Evolutionary conservation across 2,329 filamentous ascomycete species (phyloP).

Genomic region (Ustilaginoidea virens): DNA sequence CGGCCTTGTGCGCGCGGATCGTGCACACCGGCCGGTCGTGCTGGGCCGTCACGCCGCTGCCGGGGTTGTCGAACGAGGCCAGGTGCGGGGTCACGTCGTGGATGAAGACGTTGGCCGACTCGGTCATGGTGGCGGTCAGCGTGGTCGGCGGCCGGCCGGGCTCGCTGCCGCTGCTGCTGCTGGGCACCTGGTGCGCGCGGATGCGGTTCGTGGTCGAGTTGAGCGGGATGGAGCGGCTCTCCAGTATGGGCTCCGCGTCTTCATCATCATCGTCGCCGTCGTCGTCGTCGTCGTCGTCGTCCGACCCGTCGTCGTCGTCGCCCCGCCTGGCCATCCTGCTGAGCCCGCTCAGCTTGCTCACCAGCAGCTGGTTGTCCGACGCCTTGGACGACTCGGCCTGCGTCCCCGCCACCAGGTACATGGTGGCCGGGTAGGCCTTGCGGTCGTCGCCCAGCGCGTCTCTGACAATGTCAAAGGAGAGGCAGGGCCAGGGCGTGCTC

Average conservation of each 20-base stretch:
- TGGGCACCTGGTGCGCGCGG: slow-evolving; percentile 66
- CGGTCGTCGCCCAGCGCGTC: slow-evolving; percentile 79
- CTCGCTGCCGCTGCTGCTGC: slow-evolving; percentile 54
- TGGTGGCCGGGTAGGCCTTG: slow-evolving; percentile 84
- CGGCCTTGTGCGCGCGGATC: slow-evolving; percentile 77
- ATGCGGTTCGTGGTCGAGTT: slow-evolving; percentile 87
- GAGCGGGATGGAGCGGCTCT: slow-evolving; percentile 78
- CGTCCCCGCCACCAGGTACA: slow-evolving; percentile 89
- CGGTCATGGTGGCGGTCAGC: slow-evolving; percentile 81
- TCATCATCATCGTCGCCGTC: slow-evolving; percentile 65
- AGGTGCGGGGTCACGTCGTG: slow-evolving; percentile 90
- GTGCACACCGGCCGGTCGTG: slow-evolving; percentile 83
- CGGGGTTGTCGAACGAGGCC: slow-evolving; percentile 76
- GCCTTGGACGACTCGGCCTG: slow-evolving; percentile 65
- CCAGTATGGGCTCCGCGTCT: slow-evolving; percentile 73
- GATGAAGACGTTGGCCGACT: slow-evolving; percentile 76
- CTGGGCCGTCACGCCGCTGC: slow-evolving; percentile 60
- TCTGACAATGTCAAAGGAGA: slow-evolving; percentile 84
- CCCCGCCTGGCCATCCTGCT: slow-evolving; percentile 67
- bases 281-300: slow-evolving; percentile 53
- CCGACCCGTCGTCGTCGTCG: slow-evolving; percentile 43
- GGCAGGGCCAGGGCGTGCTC: slow-evolving; percentile 88
- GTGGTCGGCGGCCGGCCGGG: slow-evolving; percentile 62
- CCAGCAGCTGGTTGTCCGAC: slow-evolving; percentile 84
- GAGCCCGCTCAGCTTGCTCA: slow-evolving; percentile 90